Base-by-base conservation (phyloP, 1,284 basidiomycete species). In the Marasmius oreades region DNA sequence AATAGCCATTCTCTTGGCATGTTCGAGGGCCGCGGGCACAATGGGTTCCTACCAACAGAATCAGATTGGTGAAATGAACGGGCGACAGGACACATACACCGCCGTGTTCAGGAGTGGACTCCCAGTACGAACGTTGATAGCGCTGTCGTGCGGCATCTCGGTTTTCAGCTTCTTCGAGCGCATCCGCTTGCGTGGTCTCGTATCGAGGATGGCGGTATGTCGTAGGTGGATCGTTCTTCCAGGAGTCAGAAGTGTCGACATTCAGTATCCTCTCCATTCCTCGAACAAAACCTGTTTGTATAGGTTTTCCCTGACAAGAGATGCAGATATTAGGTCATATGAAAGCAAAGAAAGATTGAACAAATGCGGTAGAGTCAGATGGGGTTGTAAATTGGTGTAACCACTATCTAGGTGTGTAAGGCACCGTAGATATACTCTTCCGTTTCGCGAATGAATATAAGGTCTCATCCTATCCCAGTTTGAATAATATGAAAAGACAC, bases 91-190 rank as follows among this genome's bases (percentile, higher is more conserved):
- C 6, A 73, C 82, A 44, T 64, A 88, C 88, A 67, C 80, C 69
- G 60, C 78, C 75, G 59, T 79, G 80, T 62, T 90, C 88, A 12
- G 76, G 75, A 31, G 85, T 77, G 46, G 85, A 81, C 67, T 91
- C 88, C 86, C 88, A 91, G 69, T 87, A 90, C 52, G 82, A 71
- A 36, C 85, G 78, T 62, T 86, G 81, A 65, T 90, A 90, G 14
- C 86, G 79, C 59, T 82, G 78, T 31, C 85, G 80, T 36, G 79
- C 79, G 55, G 72, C 73, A 60, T 85, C 78, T 59, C 81, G 78
- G 5, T 77, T 75, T 61, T 83, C 81, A 7, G 72, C 74, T 61
- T 85, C 75, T 53, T 85, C 80, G 36, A 87, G 75, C 33, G 71
- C 66, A 64, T 91, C 88, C 0, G 86, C 85, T 62, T 81, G 76